phyloP scores from a whole-genome alignment of 805 yeast genomes.

The Torulaspora franciscae region DNA sequence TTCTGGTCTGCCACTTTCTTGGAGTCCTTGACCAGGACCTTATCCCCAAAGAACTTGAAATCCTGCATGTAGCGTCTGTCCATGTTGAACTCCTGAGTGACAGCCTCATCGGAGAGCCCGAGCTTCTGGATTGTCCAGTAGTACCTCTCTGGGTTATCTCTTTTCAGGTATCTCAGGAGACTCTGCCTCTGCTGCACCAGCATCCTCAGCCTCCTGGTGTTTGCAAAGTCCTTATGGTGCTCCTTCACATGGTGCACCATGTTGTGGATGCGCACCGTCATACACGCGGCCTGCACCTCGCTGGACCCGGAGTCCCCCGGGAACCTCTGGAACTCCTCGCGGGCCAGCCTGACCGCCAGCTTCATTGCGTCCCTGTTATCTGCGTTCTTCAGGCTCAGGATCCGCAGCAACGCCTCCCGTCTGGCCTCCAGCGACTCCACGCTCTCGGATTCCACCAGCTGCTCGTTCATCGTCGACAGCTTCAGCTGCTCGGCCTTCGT shows the following conservation, averaged over 20 bases:
- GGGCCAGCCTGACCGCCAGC: conserved; percentile 59
- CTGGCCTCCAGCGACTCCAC: conserved; percentile 48
- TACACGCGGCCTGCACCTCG: conserved; percentile 91
- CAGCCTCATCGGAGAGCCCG: conserved; percentile 78
- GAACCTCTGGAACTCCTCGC: conserved; percentile 71
- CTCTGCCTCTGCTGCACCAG: conserved; percentile 86
- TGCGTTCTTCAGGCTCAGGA: conserved; percentile 70
- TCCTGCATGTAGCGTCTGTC: conserved; percentile 74
- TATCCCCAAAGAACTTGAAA: conserved; percentile 71
- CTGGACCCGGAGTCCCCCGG: conserved; percentile 93
- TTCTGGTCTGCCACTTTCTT: conserved; percentile 45
- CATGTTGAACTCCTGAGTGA: conserved; percentile 75
- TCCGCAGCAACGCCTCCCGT: conserved; percentile 64
- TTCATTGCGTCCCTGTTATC: conserved; percentile 52
- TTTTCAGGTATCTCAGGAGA: conserved; percentile 74
- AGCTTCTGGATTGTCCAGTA: conserved; percentile 80
- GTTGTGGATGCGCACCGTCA: conserved; percentile 75
- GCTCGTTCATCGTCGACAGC: conserved; percentile 26
- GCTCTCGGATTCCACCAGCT: conserved; percentile 21
- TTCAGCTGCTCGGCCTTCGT: conserved; percentile 27
- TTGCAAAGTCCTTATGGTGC: conserved; percentile 66
- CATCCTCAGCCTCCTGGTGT: conserved; percentile 68
- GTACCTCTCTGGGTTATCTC: conserved; percentile 73
- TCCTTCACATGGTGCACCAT: conserved; percentile 68
- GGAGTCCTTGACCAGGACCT: conserved; percentile 51